Evolutionary conservation across 768 basidiomycete species (phyloP).

Genomic region (Kwoniella heveanensis): DNA sequence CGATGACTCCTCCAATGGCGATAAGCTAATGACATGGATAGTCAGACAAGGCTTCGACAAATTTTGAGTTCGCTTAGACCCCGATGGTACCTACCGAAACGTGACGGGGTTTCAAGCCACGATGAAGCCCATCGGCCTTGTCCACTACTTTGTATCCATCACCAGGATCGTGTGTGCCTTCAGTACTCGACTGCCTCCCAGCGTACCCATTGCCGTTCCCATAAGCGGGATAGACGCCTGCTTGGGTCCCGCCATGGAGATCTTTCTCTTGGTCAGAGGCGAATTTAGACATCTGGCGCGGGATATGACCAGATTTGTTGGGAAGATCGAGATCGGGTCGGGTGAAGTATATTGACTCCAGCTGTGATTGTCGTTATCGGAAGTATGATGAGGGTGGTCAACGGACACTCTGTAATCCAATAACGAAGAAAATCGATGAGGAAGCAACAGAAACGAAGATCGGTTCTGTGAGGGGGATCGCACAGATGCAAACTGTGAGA

Average conservation of each 20-base stretch:
- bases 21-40: no score
- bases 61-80: no score
- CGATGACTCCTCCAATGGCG: constrained; percentile 20
- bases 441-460: no score
- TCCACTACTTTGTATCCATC: background rate
- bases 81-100: constrained; percentile 19
- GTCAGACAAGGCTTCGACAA: no score
- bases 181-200: background rate
- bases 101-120: constrained; percentile 19
- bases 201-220: background rate
- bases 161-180: background rate
- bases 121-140: constrained; percentile 4
- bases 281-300: background rate
- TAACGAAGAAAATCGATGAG: no score
- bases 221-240: background rate
- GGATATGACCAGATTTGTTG: no score
- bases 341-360: background rate
- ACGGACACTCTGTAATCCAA: no score
- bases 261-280: background rate
- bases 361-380: no score
- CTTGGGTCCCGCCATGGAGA: background rate
- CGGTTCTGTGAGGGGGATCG: no score
- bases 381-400: no score
- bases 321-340: background rate
- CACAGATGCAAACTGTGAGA: no score